Percentiles rank a stretch among this genome's conserved stretches.
Conservation (phyloP, 305 asterid genomes). For the Nicotiana rustica region DNA sequence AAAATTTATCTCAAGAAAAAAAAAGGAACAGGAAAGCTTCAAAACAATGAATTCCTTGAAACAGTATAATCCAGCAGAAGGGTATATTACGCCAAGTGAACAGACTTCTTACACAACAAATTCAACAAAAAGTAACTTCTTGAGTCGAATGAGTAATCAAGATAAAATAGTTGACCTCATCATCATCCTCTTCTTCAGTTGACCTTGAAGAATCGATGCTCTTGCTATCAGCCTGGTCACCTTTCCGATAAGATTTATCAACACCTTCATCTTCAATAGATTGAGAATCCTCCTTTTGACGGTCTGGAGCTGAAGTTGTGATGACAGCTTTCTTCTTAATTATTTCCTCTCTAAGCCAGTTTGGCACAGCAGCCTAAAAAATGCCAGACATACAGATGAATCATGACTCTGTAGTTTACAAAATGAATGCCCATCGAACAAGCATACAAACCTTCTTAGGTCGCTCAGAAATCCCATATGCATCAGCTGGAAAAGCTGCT, state of each 20-base stretch:
- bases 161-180: constrained; percentile 59
- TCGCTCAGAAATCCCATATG: constrained; percentile 75
- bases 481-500: constrained; percentile 70
- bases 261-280: constrained; percentile 70
- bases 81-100: constrained; percentile 21
- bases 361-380: constrained; percentile 91
- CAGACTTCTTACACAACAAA: constrained; percentile 10
- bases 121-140: constrained; percentile 4
- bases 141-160: constrained; percentile 25
- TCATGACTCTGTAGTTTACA: constrained; percentile 21
- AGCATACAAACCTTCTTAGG: constrained; percentile 76
- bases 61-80: constrained; percentile 20
- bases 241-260: constrained; percentile 60
- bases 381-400: constrained; percentile 28
- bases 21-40: neutral
- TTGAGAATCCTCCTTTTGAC: constrained; percentile 57
- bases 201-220: constrained; percentile 78
- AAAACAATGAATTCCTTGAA: neutral
- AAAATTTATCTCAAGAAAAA: constrained; percentile 2
- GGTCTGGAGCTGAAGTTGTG: constrained; percentile 59
- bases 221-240: constrained; percentile 75
- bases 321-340: constrained; percentile 88
- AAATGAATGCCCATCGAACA: constrained; percentile 4
- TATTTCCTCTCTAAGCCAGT: constrained; percentile 98
- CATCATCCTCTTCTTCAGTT: constrained; percentile 81